Evolutionary conservation across 495 filamentous ascomycete species (phyloP).

Genomic region (Hypomontagnella submonticulosa): DNA sequence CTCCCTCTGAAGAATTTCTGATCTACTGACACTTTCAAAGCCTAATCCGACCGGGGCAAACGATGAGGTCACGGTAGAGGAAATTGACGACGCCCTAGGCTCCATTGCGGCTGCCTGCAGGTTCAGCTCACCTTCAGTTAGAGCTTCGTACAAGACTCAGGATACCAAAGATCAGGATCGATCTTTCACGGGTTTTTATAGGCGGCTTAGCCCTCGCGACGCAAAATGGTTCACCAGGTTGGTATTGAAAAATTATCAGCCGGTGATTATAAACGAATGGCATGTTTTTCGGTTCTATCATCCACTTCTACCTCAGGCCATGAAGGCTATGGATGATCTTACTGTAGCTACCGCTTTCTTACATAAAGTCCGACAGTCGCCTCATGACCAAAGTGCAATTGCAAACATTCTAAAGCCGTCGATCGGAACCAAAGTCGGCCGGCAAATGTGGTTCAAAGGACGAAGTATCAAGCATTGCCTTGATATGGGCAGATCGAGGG

Average conservation of each 20-base stretch:
- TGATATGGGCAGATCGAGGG: slow-evolving; percentile 64
- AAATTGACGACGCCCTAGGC: slow-evolving; percentile 75
- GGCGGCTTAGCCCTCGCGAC: slow-evolving; percentile 71
- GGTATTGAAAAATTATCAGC: slow-evolving; percentile 78
- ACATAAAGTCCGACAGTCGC: slow-evolving; percentile 33
- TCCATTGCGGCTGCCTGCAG: slow-evolving; percentile 71
- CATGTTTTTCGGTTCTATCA: slow-evolving; percentile 64
- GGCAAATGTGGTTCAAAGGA: slow-evolving; percentile 77
- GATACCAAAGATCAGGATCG: slow-evolving; percentile 56
- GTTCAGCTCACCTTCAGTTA: slow-evolving; percentile 75
- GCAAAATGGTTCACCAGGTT: slow-evolving; percentile 91
- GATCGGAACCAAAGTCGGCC: slow-evolving; percentile 78
- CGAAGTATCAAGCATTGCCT: slow-evolving; percentile 80
- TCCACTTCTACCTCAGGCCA: slow-evolving; percentile 67
- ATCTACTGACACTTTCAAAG: slow-evolving; percentile 38
- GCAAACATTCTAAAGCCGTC: slow-evolving; percentile 62
- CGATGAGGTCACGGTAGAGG: slow-evolving; percentile 69
- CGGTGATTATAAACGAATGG: slow-evolving; percentile 62
- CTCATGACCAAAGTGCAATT: slow-evolving; percentile 40
- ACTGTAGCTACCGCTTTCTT: slow-evolving; percentile 49
- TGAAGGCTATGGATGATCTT: slow-evolving; percentile 72
- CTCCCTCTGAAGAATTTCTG: neutral
- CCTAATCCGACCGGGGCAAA: slow-evolving; percentile 50
- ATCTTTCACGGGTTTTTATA: slow-evolving; percentile 66
- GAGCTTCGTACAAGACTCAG: slow-evolving; percentile 52